Conservation (phyloP, 1,284 basidiomycete species). For the Tilletia caries region DNA sequence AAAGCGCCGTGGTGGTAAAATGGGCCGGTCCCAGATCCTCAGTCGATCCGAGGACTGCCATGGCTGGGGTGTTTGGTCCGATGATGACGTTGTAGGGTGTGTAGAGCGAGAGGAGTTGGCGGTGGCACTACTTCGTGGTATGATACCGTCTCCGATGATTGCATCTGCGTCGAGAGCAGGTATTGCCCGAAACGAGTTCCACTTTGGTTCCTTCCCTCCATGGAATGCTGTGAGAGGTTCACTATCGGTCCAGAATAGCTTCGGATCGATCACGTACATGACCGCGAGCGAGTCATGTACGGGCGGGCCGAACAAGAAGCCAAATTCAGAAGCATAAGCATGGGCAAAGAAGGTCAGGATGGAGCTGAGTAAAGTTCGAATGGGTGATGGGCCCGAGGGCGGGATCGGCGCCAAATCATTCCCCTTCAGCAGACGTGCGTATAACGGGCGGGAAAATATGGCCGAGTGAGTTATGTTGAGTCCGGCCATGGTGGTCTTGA, state of each 20-base stretch:
- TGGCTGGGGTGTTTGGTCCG: no score
- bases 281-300: constrained; percentile 46
- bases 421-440: constrained; percentile 6
- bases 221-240: constrained; percentile 17
- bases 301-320: constrained; percentile 39
- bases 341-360: constrained; percentile 38
- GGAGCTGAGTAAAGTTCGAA: constrained; percentile 34
- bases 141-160: no score
- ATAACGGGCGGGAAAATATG: constrained; percentile 2
- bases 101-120: no score
- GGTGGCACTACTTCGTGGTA: no score
- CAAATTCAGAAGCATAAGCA: constrained; percentile 38
- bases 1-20: constrained; percentile 29
- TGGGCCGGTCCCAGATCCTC: not conserved
- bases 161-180: no score
- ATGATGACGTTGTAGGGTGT: no score
- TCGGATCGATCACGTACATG: constrained; percentile 41
- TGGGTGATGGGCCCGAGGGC: constrained; percentile 24
- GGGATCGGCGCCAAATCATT: constrained; percentile 14
- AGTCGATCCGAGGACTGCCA: no score
- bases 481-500: constrained; percentile 44
- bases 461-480: constrained; percentile 43
- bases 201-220: not conserved
- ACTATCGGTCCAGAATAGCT: constrained; percentile 33
- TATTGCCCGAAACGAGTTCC: no score